These are phyloP conservation scores for Inga laurina DNA, from an alignment of 306 rosid genomes.

Conservation along the genomic window DNA sequence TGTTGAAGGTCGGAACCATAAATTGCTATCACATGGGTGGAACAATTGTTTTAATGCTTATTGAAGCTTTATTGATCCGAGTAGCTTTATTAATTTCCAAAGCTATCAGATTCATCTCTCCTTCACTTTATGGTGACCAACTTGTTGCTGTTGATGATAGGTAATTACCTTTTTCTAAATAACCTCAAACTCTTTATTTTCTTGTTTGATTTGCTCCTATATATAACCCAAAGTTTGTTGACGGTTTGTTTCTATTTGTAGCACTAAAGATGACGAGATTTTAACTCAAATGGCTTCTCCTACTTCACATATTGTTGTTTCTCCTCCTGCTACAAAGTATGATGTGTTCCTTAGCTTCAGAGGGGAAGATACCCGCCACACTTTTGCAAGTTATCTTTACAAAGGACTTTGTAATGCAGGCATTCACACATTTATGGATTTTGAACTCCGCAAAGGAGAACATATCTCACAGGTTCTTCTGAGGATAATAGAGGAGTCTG, in stretches of 20 bases:
- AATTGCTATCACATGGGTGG: neutral
- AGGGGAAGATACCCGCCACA: no score
- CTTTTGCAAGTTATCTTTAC: no score
- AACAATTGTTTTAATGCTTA: neutral
- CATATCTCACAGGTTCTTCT: no score
- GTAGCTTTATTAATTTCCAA: neutral
- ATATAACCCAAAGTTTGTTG: neutral
- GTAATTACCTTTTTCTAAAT: neutral
- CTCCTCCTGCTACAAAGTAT: no score
- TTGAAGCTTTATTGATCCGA: neutral
- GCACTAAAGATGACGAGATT: no score
- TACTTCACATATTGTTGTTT: no score
- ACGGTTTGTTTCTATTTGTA: neutral
- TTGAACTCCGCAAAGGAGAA: no score
- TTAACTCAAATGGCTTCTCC: no score
- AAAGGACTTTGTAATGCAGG: no score
- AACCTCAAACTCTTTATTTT: neutral
- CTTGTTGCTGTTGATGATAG: neutral
- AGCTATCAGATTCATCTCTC: neutral
- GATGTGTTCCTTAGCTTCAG: no score
- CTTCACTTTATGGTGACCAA: neutral
- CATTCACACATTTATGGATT: no score
- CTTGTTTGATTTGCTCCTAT: neutral
- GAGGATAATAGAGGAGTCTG: no score
- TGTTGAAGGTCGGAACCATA: neutral